Conservation (phyloP, 2,329 filamentous ascomycete genomes). For the Uncinocarpus reesii region DNA sequence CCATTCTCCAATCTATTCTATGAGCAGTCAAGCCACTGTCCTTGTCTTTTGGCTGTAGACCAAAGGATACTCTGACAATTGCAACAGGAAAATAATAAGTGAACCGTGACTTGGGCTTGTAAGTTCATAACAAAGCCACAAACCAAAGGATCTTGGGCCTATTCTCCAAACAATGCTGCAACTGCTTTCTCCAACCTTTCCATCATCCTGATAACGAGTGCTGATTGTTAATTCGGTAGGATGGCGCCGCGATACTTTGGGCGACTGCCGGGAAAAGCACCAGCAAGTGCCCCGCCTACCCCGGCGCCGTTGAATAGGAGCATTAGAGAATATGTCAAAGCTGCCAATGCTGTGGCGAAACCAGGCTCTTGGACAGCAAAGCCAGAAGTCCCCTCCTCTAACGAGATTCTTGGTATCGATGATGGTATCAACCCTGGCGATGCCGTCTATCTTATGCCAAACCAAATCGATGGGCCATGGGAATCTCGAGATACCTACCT, state of each 20-base stretch:
- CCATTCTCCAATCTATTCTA: too few relatives aligned
- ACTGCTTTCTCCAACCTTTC: background rate
- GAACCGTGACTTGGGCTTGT: too few relatives aligned
- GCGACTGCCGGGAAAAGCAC: background rate
- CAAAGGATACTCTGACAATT: too few relatives aligned
- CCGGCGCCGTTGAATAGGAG: slow-evolving; percentile 21
- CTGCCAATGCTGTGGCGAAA: slow-evolving; percentile 13
- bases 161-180: background rate
- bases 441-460: slow-evolving; percentile 38
- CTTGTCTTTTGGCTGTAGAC: background rate
- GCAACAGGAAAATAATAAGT: too few relatives aligned
- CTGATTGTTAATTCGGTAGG: background rate
- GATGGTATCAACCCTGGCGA: slow-evolving; percentile 16
- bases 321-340: slow-evolving; percentile 25
- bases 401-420: slow-evolving; percentile 30
- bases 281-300: background rate
- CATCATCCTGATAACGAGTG: background rate
- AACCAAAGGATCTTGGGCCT: too few relatives aligned
- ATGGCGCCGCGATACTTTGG: slow-evolving; percentile 5
- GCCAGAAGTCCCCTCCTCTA: slow-evolving; percentile 33
- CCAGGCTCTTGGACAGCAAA: slow-evolving; percentile 27
- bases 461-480: slow-evolving; percentile 50
- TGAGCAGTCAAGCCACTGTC: too few relatives aligned
- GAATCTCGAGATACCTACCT: slow-evolving; percentile 54
- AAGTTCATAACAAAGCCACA: too few relatives aligned